A percentile compares a stretch with the other conserved stretches of the same genome.
phyloP scores from a whole-genome alignment of 192 early-diverging fungal genomes.

The Umbelopsis ramanniana region DNA sequence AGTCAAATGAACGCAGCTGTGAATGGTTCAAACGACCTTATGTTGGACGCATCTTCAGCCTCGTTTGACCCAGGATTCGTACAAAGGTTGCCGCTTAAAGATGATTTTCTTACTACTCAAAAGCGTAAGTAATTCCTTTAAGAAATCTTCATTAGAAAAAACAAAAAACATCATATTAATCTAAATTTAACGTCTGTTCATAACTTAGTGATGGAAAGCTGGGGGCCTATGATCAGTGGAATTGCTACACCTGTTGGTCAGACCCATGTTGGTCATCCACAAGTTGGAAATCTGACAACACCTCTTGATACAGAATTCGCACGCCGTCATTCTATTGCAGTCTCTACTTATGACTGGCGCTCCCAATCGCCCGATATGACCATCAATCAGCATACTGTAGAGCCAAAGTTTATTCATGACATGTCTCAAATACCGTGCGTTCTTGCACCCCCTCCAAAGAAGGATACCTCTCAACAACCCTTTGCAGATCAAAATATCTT shows the following conservation, averaged over 20 bases:
- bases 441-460: background rate
- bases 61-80: slow-evolving; percentile 2
- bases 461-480: background rate
- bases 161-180: no score
- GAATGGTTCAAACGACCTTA: background rate
- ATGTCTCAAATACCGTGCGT: slow-evolving; percentile 20
- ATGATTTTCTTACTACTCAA: background rate
- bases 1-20: background rate
- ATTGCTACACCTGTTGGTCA: background rate
- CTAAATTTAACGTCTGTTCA: background rate
- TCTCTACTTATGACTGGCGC: slow-evolving; percentile 2
- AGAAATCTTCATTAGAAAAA: no score
- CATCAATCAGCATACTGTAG: slow-evolving; percentile 11
- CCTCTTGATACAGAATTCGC: background rate
- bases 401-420: slow-evolving; percentile 17
- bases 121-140: background rate
- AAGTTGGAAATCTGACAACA: background rate
- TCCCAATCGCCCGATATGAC: background rate
- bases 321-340: slow-evolving; percentile 15
- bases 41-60: background rate
- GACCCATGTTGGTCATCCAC: background rate
- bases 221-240: slow-evolving; percentile 18
- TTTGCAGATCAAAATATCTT: background rate
- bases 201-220: background rate
- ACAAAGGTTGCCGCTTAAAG: slow-evolving; percentile 6